A percentile compares a stretch with the other conserved stretches of the same genome.
Conservation (phyloP, 2,329 filamentous ascomycete genomes). For the Cytospora schulzeri region DNA sequence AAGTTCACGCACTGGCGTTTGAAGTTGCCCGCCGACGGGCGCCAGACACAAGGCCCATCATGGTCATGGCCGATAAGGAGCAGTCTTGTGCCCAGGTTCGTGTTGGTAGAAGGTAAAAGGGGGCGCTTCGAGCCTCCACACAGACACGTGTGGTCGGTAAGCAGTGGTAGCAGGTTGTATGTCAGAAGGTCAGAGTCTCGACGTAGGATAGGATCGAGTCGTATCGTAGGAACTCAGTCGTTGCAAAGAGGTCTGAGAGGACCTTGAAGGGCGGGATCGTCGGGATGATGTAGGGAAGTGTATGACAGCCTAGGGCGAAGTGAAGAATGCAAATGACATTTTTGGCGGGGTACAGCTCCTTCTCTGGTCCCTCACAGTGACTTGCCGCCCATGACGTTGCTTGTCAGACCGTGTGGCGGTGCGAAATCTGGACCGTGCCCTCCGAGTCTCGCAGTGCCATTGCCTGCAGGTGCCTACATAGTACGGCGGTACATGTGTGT, state of each 20-base stretch:
- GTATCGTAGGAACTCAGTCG: neutral
- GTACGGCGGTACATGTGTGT: no score
- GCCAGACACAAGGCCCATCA: conserved; percentile 37
- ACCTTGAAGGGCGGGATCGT: conserved; percentile 14
- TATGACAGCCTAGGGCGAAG: conserved; percentile 6
- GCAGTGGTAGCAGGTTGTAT: neutral
- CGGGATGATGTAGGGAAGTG: conserved; percentile 14
- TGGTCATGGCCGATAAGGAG: conserved; percentile 42
- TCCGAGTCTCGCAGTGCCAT: neutral
- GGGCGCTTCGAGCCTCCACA: neutral
- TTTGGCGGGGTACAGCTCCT: conserved; percentile 18
- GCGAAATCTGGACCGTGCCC: neutral
- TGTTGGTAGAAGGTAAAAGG: neutral
- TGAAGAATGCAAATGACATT: conserved; percentile 13
- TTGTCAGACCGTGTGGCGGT: conserved; percentile 15
- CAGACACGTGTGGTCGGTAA: neutral
- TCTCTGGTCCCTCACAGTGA: conserved; percentile 5
- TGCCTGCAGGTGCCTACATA: neutral
- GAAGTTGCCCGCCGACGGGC: conserved; percentile 39
- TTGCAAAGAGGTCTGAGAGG: conserved; percentile 6
- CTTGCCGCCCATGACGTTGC: conserved; percentile 25
- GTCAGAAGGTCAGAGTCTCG: neutral
- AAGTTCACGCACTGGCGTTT: conserved; percentile 38
- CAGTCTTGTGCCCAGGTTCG: neutral
- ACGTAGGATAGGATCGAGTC: neutral